Evolutionary conservation across 306 rosid genomes (phyloP).

Genomic region (Cicer judaicum): DNA sequence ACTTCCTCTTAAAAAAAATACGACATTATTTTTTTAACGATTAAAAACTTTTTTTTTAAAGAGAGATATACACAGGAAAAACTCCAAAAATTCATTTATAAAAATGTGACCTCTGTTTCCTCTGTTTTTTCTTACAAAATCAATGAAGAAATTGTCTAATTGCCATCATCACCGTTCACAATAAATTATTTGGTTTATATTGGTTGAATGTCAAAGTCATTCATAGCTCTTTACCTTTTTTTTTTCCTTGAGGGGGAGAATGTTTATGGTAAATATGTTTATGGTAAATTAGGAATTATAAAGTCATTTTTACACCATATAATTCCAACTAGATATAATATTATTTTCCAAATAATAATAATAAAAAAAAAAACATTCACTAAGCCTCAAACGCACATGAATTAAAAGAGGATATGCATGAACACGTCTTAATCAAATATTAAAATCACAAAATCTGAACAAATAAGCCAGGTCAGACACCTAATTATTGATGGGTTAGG

Average conservation of each 20-base stretch:
- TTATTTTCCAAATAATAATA: neutral
- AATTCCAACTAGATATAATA: conserved; percentile 30
- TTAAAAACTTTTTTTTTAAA: too few relatives aligned
- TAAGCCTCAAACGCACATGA: conserved; percentile 48
- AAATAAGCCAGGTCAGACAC: conserved; percentile 24
- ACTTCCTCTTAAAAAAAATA: too few relatives aligned
- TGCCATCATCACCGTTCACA: conserved; percentile 18
- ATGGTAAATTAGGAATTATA: neutral
- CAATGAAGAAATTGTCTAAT: conserved; percentile 12
- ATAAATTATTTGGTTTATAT: conserved; percentile 33
- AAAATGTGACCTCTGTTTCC: neutral
- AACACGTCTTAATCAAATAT: conserved; percentile 21
- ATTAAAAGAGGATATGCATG: conserved; percentile 42
- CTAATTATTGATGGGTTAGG: conserved; percentile 50
- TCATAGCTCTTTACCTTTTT: conserved; percentile 26
- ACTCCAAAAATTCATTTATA: neutral
- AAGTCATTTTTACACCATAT: conserved; percentile 1
- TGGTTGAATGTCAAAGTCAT: conserved; percentile 49
- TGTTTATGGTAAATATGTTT: neutral
- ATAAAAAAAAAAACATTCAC: conserved; percentile 30
- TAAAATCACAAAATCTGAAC: conserved; percentile 28
- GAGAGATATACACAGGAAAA: too few relatives aligned
- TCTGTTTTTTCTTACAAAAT: conserved; percentile 22
- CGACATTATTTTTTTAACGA: too few relatives aligned
- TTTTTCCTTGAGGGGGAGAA: neutral